Evolutionary conservation across 345 rosid genomes (phyloP).

Genomic region (Nephelium lappaceum): DNA sequence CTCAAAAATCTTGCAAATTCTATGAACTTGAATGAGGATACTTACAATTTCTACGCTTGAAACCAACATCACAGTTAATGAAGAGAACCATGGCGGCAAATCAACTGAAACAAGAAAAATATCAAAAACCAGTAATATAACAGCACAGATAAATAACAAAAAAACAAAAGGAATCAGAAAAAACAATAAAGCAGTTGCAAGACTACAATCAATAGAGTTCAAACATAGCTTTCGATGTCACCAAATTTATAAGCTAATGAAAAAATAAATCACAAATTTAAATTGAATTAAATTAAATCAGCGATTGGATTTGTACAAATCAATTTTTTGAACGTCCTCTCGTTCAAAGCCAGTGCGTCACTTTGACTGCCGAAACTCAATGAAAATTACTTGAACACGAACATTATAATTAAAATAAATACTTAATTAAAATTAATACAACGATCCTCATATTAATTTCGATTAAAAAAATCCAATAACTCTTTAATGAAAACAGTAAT

Average conservation of each 20-base stretch:
- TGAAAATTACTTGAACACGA: background rate
- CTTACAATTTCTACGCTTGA: conserved; percentile 89
- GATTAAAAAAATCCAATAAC: background rate
- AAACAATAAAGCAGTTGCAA: background rate
- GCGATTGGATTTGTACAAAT: background rate
- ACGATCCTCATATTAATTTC: background rate
- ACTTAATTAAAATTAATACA: background rate
- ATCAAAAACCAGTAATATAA: conserved; percentile 19
- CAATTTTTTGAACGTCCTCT: background rate
- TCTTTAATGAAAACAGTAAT: background rate
- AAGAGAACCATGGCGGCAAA: conserved; percentile 92
- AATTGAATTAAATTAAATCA: no score
- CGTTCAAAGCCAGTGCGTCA: background rate
- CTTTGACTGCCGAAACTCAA: background rate
- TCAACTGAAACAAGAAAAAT: conserved; percentile 62
- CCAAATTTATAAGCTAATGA: background rate
- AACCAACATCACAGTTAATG: conserved; percentile 65
- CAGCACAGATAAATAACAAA: background rate
- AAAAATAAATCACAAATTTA: background rate
- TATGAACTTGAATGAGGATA: conserved; percentile 24
- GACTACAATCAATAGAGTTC: background rate
- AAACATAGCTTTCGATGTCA: background rate
- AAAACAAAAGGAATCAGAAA: background rate
- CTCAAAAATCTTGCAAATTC: background rate
- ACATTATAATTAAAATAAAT: background rate